Conservation (phyloP, 352 stramenopile genomes). For the Phytophthora agathidicida region DNA sequence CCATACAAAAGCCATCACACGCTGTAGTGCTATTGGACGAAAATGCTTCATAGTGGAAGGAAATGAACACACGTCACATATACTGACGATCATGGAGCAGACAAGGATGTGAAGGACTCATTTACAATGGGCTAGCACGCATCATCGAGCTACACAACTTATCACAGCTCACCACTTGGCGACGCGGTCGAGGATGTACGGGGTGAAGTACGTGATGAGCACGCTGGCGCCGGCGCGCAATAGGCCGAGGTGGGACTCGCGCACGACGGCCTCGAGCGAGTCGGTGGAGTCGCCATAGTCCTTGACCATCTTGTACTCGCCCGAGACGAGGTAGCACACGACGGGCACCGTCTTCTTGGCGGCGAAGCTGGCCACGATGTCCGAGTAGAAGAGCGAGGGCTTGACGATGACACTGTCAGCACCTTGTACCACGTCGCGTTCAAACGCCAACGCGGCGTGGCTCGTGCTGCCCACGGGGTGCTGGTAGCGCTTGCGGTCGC, state of each 20-base stretch:
- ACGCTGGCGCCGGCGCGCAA: conserved; percentile 95
- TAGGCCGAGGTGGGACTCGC: conserved; percentile 80
- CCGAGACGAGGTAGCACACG: conserved; percentile 98
- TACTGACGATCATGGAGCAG: background rate
- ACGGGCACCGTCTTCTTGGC: conserved; percentile 94
- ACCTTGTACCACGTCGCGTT: conserved; percentile 86
- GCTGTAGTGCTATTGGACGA: conserved; percentile 30
- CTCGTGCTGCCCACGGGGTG: conserved; percentile 87
- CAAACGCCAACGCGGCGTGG: conserved; percentile 81
- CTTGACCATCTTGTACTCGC: conserved; percentile 99
- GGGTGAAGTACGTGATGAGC: conserved; percentile 99
- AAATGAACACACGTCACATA: conserved; percentile 22
- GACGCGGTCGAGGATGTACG: conserved; percentile 86
- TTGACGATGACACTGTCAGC: conserved; percentile 99
- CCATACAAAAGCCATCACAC: conserved; percentile 21
- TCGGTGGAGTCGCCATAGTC: conserved; percentile 88
- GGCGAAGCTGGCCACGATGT: conserved; percentile 96
- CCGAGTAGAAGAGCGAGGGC: conserved; percentile 98
- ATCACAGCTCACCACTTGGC: conserved; percentile 86
- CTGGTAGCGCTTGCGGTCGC: conserved; percentile 98
- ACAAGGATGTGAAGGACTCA: background rate
- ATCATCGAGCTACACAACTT: background rate
- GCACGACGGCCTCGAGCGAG: conserved; percentile 86
- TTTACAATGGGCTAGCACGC: background rate
- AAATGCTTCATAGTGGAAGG: conserved; percentile 11